A percentile compares a stretch with the other conserved stretches of the same genome.
phyloP scores from a whole-genome alignment of 805 yeast species.

The Pichia deserticola region DNA sequence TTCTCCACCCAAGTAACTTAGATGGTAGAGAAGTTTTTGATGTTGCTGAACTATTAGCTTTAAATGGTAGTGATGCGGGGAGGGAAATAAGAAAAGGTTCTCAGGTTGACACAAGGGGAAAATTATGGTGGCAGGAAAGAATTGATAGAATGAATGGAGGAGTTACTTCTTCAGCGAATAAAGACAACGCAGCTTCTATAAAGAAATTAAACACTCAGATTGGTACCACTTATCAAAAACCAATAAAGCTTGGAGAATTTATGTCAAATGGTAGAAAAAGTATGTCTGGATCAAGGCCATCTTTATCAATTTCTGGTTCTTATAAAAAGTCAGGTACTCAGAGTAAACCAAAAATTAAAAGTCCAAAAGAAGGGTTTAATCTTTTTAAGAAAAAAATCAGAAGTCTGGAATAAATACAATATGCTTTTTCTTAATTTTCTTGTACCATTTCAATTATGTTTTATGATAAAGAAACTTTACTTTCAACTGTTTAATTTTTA shows the following conservation, averaged over 20 bases:
- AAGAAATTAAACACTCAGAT: no score
- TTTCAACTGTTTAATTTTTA: neutral
- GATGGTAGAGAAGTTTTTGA: constrained; percentile 31
- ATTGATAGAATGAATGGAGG: constrained; percentile 26
- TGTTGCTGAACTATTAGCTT: constrained; percentile 47
- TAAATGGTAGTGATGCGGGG: constrained; percentile 50
- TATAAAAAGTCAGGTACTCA: neutral
- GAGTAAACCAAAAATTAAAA: constrained; percentile 1
- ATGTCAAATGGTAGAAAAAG: constrained; percentile 1
- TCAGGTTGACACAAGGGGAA: constrained; percentile 31
- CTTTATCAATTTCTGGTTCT: neutral
- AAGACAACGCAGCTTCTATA: neutral
- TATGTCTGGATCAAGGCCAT: neutral
- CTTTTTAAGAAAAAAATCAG: constrained; percentile 20
- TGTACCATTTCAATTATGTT: no score
- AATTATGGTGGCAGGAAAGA: constrained; percentile 44
- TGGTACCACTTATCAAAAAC: neutral
- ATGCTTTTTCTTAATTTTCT: neutral
- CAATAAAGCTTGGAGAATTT: neutral
- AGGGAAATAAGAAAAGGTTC: constrained; percentile 15
- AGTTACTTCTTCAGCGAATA: neutral
- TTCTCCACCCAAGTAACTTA: constrained; percentile 30
- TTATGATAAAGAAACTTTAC: neutral
- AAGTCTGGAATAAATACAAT: constrained; percentile 1
- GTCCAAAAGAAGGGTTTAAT: constrained; percentile 17